Evolutionary conservation across 1,139 yeast genomes (phyloP), one percentile per base, ranked within the genome.

Genomic region (Taphrina wiesneri): DNA sequence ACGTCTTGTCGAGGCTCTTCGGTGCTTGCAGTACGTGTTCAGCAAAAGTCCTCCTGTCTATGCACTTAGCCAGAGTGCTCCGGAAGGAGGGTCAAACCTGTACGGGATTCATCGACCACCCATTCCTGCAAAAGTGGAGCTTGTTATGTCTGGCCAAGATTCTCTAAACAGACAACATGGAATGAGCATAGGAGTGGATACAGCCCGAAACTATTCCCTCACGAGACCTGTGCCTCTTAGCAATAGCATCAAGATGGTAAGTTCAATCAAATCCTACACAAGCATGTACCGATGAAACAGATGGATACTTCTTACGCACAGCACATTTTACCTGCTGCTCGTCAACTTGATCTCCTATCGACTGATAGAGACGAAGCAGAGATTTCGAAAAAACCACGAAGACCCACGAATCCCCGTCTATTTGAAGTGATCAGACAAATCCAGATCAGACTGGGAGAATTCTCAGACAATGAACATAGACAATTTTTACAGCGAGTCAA

Each of bases 1-100:
- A 15, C 56, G 34, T 68, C 72, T 62, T 7, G 21, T 26, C n/a
- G 65, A 62, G 9, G 45, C 47, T 9, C 15, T 54, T 17, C 30
- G 39, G 9, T 23, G 26, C 23, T 71, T 86, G 63, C 70, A 77
- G 7, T 78, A 76, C 4, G 75, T 79, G 43, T 80, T 87, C 69
- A 72, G 78, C 17, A 74, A 72, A 43, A 82, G 83, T 65, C 83
- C 85, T 0, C 86, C 86, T 0, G 79, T 84, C 13, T 84, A 81
- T 67, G 80, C 83, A 0, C 77, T 69, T 2, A 9, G 15, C 2
- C 23, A 7, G 21, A 26, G 15, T 13, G 51, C 46, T 23, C 15
- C 34, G 23, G 15, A 7, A n/a, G 17, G 4, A 19, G 13, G 15
- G 28, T 28, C 45, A 32, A n/a, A n/a, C n/a, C n/a, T n/a, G n/a